Conservation (phyloP, 371 early-diverging fungal genomes). For the Lichtheimia ramosa region DNA sequence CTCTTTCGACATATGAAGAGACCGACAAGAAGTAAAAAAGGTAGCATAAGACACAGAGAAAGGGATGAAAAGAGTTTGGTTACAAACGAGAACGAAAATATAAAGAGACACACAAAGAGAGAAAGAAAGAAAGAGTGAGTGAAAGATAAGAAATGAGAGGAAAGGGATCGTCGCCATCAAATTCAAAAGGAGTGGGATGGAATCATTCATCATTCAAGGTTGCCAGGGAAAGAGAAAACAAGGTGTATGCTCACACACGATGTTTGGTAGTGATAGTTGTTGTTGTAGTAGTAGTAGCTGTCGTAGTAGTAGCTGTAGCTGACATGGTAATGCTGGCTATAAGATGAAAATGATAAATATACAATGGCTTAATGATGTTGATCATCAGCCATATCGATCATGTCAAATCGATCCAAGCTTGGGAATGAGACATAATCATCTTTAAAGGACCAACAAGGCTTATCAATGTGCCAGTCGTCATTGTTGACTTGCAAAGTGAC, state of each 20-base stretch:
- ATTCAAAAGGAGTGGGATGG: not conserved
- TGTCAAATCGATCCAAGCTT: constrained; percentile 20
- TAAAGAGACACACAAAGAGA: no score
- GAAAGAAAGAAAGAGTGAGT: no score
- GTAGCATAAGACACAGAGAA: not conserved
- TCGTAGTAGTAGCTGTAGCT: not conserved
- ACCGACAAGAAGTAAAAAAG: constrained; percentile 4
- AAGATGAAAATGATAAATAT: no score
- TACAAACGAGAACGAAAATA: no score
- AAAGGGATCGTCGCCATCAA: not conserved
- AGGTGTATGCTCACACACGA: no score
- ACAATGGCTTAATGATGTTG: no score
- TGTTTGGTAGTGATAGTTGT: no score
- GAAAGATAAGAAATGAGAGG: no score
- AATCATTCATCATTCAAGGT: not conserved
- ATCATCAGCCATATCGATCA: not conserved
- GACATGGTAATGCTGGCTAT: no score
- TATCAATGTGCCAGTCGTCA: constrained; percentile 27
- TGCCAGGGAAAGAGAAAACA: not conserved
- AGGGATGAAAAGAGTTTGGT: not conserved
- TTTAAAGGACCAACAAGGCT: constrained; percentile 33
- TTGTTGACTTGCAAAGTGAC: not conserved
- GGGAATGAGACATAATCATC: constrained; percentile 43
- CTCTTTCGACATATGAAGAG: not conserved
- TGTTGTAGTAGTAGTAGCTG: not conserved